A percentile compares a stretch with the other conserved stretches of the same genome.
Evolutionary conservation across 495 filamentous ascomycete genomes (phyloP).

Genomic region (Penicillium chermesinum): DNA sequence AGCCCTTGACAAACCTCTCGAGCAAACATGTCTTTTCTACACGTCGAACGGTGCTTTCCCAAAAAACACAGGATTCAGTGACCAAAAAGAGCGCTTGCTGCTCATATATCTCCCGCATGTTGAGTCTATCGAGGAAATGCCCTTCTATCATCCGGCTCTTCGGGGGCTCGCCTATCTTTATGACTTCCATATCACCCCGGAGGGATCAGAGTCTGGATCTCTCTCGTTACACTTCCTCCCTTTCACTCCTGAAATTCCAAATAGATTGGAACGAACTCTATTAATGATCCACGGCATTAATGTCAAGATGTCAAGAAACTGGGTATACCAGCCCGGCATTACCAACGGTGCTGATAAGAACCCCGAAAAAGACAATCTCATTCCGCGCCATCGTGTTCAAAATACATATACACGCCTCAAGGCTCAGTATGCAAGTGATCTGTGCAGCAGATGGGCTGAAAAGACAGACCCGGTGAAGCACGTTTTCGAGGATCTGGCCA

Average conservation of each 20-base stretch:
- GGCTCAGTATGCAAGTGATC: constrained; percentile 58
- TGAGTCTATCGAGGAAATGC: constrained; percentile 53
- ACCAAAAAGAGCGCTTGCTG: constrained; percentile 39
- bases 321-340: constrained; percentile 32
- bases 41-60: constrained; percentile 7
- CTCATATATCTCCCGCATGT: constrained; percentile 80
- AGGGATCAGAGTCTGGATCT: constrained; percentile 13
- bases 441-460: constrained; percentile 75
- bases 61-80: background rate
- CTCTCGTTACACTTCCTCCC: constrained; percentile 29
- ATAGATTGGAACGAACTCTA: constrained; percentile 64
- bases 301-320: constrained; percentile 71
- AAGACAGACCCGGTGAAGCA: constrained; percentile 84
- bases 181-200: constrained; percentile 34
- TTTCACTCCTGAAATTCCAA: constrained; percentile 24
- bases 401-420: constrained; percentile 81
- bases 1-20: constrained; percentile 61
- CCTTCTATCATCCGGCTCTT: constrained; percentile 82
- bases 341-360: constrained; percentile 1
- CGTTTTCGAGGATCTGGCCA: constrained; percentile 90
- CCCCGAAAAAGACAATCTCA: constrained; percentile 61
- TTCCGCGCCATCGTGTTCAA: constrained; percentile 69
- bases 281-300: constrained; percentile 63
- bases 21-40: constrained; percentile 78
- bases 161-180: constrained; percentile 69